Evolutionary conservation across 73 alveolate genomes (phyloP).

Genomic region (Blepharisma japonicum): DNA sequence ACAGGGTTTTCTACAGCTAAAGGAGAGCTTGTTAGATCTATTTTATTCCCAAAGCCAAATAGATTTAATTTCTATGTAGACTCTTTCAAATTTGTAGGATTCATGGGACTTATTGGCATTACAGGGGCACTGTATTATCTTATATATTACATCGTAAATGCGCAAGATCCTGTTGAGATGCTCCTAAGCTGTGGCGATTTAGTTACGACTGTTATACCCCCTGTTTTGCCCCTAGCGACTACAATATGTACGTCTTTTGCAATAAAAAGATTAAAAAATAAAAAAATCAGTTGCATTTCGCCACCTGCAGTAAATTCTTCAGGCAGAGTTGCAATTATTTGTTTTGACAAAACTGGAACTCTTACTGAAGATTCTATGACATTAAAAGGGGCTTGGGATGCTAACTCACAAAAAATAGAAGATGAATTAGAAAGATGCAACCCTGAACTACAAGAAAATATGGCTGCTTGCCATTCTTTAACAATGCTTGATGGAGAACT

Average conservation of each 20-base stretch:
- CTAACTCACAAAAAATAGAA: neutral
- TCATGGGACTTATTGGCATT: constrained; percentile 78
- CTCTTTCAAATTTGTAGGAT: constrained; percentile 73
- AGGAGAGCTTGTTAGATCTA: constrained; percentile 87
- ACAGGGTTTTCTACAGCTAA: constrained; percentile 88
- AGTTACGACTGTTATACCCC: constrained; percentile 75
- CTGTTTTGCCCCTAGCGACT: constrained; percentile 69
- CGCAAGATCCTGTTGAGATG: neutral
- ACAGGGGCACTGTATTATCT: constrained; percentile 56
- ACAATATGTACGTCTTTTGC: constrained; percentile 54
- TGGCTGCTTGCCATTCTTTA: constrained; percentile 92
- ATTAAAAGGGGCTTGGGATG: constrained; percentile 56
- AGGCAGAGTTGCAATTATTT: constrained; percentile 87
- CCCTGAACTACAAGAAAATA: constrained; percentile 36
- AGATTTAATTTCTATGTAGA: constrained; percentile 85
- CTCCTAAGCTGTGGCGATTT: constrained; percentile 45
- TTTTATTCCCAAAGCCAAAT: constrained; percentile 73
- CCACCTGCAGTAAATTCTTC: constrained; percentile 85
- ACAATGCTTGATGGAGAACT: constrained; percentile 77
- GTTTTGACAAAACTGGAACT: constrained; percentile 98
- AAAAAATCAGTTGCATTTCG: constrained; percentile 76
- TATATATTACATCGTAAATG: constrained; percentile 37
- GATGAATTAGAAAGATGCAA: neutral
- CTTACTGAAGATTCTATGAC: constrained; percentile 93
- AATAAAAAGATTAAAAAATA: constrained; percentile 66